Evolutionary conservation across 140 eudicot genomes (phyloP), one percentile per base, ranked within the genome.

Genomic region (Stevia rebaudiana): DNA sequence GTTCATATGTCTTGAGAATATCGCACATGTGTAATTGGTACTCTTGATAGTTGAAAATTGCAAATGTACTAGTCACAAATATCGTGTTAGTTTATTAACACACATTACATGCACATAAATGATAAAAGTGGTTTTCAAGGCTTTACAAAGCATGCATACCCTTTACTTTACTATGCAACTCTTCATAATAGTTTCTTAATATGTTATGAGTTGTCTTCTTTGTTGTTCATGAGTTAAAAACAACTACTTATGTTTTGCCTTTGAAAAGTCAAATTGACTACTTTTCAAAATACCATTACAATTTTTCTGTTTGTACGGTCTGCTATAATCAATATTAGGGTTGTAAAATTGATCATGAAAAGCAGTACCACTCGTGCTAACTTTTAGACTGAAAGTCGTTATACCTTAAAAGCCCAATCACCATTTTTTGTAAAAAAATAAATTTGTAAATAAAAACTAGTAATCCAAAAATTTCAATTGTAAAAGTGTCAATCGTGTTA

Each of bases 131-230:
- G n/a, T n/a, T n/a, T n/a, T n/a, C n/a, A n/a, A n/a, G n/a, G n/a
- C n/a, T n/a, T n/a, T n/a, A n/a, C n/a, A n/a, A n/a, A n/a, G n/a
- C n/a, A n/a, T n/a, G n/a, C n/a, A 28, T 4, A 28, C 2, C 33
- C 33, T 28, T 28, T 28, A 2, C 33, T 28, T 28, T 28, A 28
- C 4, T 22, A 51, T 52, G 50, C 37, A 37, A 9, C 41, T 21
- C 53, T 53, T 68, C 42, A 52, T 54, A 53, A n/a, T n/a, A 39
- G 65, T 15, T 53, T 15, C 39, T 24, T 40, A 56, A 56, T 55
- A 54, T 40, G 44, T 50, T 25, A 35, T 55, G 37, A 54, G 65
- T 25, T 16, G 65, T 56, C 66, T 55, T 49, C 66, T 55, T 68
- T 42, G 64, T 25, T 55, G 35, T 50, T 54, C 66, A 24, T 17